A percentile compares a stretch with the other conserved stretches of the same genome.
phyloP scores from a whole-genome alignment of 73 alveolate genomes.

The Blepharisma stoltei region DNA sequence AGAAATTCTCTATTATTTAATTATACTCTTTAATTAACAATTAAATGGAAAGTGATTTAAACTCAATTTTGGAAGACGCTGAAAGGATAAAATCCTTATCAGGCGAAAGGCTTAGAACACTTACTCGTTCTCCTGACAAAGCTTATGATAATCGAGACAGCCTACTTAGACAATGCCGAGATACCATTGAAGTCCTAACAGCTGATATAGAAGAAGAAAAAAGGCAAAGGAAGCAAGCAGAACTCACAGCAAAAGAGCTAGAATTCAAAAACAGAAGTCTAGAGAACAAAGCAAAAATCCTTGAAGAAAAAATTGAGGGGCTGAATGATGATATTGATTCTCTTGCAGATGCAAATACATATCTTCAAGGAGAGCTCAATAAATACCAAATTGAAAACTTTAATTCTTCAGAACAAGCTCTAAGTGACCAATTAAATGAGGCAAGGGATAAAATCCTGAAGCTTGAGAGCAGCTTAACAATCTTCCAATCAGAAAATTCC shows the following conservation, averaged over 20 bases:
- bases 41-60: neutral
- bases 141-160: slow-evolving; percentile 39
- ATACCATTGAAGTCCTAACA: slow-evolving; percentile 61
- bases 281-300: neutral
- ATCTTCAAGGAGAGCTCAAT: neutral
- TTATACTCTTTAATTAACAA: too few species aligned
- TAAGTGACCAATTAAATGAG: neutral
- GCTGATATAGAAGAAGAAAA: slow-evolving; percentile 62
- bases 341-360: neutral
- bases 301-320: neutral
- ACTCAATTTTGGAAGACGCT: neutral
- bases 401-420: neutral
- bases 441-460: neutral
- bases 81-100: neutral
- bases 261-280: neutral
- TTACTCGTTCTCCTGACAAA: neutral
- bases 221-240: slow-evolving; percentile 27
- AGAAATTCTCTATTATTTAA: too few species aligned
- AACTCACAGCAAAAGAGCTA: neutral
- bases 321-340: neutral
- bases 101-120: neutral
- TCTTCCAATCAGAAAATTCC: slow-evolving; percentile 3
- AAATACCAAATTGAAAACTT: neutral
- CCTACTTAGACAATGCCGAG: slow-evolving; percentile 62
- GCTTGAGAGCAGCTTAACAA: neutral